phyloP scores from a whole-genome alignment of 306 rosid genomes.

The Begonia masoniana region DNA sequence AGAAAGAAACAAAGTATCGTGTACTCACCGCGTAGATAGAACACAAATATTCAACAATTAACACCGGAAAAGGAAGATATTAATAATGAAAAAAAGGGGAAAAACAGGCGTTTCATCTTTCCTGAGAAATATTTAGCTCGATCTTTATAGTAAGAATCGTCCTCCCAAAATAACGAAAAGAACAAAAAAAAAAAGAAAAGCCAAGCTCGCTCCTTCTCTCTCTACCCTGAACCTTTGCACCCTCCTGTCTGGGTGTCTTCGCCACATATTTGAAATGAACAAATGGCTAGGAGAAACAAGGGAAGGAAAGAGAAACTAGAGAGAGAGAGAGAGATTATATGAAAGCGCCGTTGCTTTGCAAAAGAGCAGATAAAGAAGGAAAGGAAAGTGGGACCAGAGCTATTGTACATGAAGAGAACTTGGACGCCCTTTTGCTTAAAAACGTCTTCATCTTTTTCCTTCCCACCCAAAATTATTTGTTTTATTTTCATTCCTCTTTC shows the following conservation, averaged over 20 bases:
- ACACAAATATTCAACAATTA: too few relatives aligned
- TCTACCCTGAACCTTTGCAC: too few relatives aligned
- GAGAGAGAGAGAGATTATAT: conserved; percentile 5
- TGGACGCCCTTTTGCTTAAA: conserved; percentile 53
- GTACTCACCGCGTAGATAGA: too few relatives aligned
- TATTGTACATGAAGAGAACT: conserved; percentile 85
- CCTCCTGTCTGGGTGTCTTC: too few relatives aligned
- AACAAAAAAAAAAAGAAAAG: not conserved
- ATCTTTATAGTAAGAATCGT: conserved; percentile 2
- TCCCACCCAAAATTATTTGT: conserved; percentile 20
- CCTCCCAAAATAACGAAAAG: not conserved
- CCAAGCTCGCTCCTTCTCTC: too few relatives aligned
- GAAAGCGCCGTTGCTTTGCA: conserved; percentile 15
- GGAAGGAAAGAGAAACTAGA: conserved; percentile 1
- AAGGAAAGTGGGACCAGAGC: conserved; percentile 39
- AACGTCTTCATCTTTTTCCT: conserved; percentile 2
- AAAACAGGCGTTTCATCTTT: not conserved
- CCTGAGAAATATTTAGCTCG: not conserved
- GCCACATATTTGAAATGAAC: too few relatives aligned
- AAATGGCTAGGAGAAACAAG: too few relatives aligned
- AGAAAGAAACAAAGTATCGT: too few relatives aligned
- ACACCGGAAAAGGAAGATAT: too few relatives aligned
- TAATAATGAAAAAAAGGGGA: too few relatives aligned
- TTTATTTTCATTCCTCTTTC: conserved; percentile 14
- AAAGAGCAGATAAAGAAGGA: conserved; percentile 1